Conservation (phyloP, 352 stramenopile species). For the Plasmopara viticola region DNA sequence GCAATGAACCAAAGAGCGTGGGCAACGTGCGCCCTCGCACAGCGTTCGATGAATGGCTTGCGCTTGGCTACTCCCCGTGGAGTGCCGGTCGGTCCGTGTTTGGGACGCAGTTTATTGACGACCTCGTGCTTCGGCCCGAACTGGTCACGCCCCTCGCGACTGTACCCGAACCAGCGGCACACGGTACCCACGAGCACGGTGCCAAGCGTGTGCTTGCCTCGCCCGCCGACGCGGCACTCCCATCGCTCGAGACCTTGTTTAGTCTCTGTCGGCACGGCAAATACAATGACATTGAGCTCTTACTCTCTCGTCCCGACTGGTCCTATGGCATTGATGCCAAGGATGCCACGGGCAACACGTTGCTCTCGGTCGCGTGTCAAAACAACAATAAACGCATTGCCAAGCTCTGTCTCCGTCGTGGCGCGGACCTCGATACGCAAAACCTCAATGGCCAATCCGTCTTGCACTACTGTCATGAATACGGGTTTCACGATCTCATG, state of each 20-base stretch:
- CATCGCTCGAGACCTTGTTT: constrained; percentile 88
- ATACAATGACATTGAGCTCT: constrained; percentile 80
- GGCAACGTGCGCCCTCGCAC: constrained; percentile 81
- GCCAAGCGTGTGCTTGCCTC: constrained; percentile 70
- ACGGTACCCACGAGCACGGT: constrained; percentile 6
- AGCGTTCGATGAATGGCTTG: constrained; percentile 86
- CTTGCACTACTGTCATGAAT: constrained; percentile 92
- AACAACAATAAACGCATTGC: constrained; percentile 95
- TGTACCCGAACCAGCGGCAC: neutral
- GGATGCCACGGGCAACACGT: constrained; percentile 88
- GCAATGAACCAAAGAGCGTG: constrained; percentile 80
- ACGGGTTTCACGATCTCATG: constrained; percentile 91
- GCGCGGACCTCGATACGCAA: constrained; percentile 90
- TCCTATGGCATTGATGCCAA: constrained; percentile 87
- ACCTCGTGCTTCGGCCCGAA: constrained; percentile 55
- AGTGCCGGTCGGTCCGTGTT: constrained; percentile 63
- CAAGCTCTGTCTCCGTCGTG: constrained; percentile 90
- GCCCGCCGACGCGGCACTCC: constrained; percentile 73
- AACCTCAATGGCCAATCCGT: constrained; percentile 91
- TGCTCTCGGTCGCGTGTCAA: constrained; percentile 91
- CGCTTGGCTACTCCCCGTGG: constrained; percentile 90
- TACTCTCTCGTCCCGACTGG: constrained; percentile 89
- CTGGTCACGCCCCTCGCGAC: constrained; percentile 20
- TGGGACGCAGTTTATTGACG: constrained; percentile 52
- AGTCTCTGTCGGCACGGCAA: constrained; percentile 87